Evolutionary conservation across 129 eudicot species (phyloP).

Genomic region (Helianthus annuus): HanXRQr2.0-SUNRISE NC_035442.2:128844513-128845012

Average conservation of each 20-base stretch:
- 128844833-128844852: too few relatives aligned
- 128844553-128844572: constrained; percentile 69
- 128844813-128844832: too few relatives aligned
- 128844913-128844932: too few relatives aligned
- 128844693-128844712: constrained; percentile 87
- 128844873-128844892: too few relatives aligned
- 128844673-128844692: constrained; percentile 48
- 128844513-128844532: constrained; percentile 75
- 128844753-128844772: constrained; percentile 19
- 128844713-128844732: constrained; percentile 93
- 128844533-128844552: constrained; percentile 62
- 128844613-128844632: constrained; percentile 21
- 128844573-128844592: constrained; percentile 42
- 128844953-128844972: not conserved
- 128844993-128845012: not conserved
- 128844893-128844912: too few relatives aligned
- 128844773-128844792: too few relatives aligned
- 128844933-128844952: not conserved
- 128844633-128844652: constrained; percentile 39
- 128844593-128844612: constrained; percentile 39
- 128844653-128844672: constrained; percentile 51
- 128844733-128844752: constrained; percentile 93
- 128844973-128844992: not conserved
- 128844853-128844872: too few relatives aligned
- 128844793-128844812: too few relatives aligned